phyloP scores from a whole-genome alignment of 192 early-diverging fungal genomes.

The Paraglomus occultum region DNA sequence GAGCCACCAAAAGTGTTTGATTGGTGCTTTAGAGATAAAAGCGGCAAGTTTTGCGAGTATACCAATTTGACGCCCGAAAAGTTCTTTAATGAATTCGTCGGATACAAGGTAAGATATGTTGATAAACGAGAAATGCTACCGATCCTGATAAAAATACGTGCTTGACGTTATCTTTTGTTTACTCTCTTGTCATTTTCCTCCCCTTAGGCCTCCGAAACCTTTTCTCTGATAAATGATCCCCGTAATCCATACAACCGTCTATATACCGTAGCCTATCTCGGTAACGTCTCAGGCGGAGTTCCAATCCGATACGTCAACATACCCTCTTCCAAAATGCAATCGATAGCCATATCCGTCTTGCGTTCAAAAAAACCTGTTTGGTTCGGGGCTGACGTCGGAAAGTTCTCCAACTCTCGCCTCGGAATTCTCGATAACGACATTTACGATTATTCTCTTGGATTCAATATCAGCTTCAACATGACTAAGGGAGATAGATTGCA shows the following conservation, averaged over 20 bases:
- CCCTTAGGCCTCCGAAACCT: slow-evolving; percentile 51
- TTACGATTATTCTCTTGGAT: slow-evolving; percentile 65
- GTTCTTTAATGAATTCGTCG: slow-evolving; percentile 62
- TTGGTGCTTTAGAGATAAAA: slow-evolving; percentile 69
- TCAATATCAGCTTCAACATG: slow-evolving; percentile 56
- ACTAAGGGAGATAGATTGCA: slow-evolving; percentile 68
- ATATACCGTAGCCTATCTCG: slow-evolving; percentile 73
- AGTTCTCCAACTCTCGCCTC: slow-evolving; percentile 52
- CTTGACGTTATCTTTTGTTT: background rate
- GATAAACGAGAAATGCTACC: background rate
- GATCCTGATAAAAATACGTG: background rate
- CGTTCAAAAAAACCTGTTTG: slow-evolving; percentile 66
- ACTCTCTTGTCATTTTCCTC: background rate
- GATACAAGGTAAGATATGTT: slow-evolving; percentile 43
- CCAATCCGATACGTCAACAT: slow-evolving; percentile 70
- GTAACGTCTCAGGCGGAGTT: slow-evolving; percentile 68
- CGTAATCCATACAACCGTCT: slow-evolving; percentile 59
- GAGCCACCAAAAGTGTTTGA: slow-evolving; percentile 65
- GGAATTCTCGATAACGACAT: slow-evolving; percentile 63
- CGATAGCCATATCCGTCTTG: slow-evolving; percentile 55
- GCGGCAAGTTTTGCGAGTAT: slow-evolving; percentile 61
- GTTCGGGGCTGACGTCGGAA: slow-evolving; percentile 77
- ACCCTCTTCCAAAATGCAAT: slow-evolving; percentile 52
- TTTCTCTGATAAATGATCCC: slow-evolving; percentile 74
- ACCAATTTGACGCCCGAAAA: slow-evolving; percentile 55